phyloP scores from a whole-genome alignment of 331 rosid species.

The Dryas integrifolia region DNA sequence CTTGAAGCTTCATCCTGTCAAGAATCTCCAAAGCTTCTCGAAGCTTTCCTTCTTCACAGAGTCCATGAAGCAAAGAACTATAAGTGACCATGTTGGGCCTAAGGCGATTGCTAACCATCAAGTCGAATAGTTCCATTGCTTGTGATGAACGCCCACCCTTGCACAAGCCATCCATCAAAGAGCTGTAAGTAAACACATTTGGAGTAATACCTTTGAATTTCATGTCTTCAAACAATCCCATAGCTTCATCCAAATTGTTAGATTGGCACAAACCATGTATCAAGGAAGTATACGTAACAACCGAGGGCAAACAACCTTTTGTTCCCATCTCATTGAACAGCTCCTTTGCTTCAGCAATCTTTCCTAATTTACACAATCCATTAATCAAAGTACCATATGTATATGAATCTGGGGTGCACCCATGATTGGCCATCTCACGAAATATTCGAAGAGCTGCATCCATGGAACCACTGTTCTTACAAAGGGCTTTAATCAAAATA shows the following conservation, averaged over 20 bases:
- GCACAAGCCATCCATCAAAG: conserved; percentile 80
- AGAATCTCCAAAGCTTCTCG: conserved; percentile 72
- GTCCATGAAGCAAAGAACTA: conserved; percentile 67
- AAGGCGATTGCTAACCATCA: conserved; percentile 51
- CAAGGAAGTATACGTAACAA: conserved; percentile 73
- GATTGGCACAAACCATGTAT: conserved; percentile 75
- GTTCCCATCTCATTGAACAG: conserved; percentile 68
- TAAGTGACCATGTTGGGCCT: conserved; percentile 75
- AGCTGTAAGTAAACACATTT: conserved; percentile 80
- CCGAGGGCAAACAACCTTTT: conserved; percentile 61
- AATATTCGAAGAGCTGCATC: conserved; percentile 66
- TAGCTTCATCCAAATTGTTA: conserved; percentile 61
- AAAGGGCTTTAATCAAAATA: conserved; percentile 82
- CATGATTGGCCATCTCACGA: conserved; percentile 69
- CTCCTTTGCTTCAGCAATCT: conserved; percentile 57
- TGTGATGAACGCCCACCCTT: conserved; percentile 61
- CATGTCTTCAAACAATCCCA: conserved; percentile 68
- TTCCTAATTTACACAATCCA: conserved; percentile 69
- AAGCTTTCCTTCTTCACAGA: conserved; percentile 70
- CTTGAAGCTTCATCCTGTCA: conserved; percentile 91
- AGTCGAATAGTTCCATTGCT: conserved; percentile 62
- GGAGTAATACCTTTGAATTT: conserved; percentile 49
- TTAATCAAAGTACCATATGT: conserved; percentile 87
- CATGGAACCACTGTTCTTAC: conserved; percentile 64
- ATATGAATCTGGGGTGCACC: conserved; percentile 77